Evolutionary conservation across 2,329 filamentous ascomycete genomes (phyloP).

Genomic region (Stachybotrys chartarum): DNA sequence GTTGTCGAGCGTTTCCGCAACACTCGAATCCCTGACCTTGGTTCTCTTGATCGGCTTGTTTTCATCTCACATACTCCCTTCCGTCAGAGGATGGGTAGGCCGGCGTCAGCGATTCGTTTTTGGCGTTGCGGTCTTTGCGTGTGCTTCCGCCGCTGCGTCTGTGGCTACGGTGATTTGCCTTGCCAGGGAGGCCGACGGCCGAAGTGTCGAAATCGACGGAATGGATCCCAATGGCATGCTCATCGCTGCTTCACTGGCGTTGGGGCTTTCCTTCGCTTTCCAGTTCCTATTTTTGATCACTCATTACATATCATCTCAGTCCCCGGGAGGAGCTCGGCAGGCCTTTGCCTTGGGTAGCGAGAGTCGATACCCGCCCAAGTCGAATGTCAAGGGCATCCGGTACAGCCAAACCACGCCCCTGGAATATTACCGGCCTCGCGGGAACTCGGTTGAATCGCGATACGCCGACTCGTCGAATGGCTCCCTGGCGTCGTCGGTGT

Average conservation of each 20-base stretch:
- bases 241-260: conserved; percentile 34
- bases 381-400: conserved; percentile 43
- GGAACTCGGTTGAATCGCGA: conserved; percentile 26
- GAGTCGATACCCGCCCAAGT: conserved; percentile 11
- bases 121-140: conserved; percentile 27
- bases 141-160: conserved; percentile 37
- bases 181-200: conserved; percentile 13
- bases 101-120: conserved; percentile 16
- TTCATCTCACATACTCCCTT: conserved; percentile 22
- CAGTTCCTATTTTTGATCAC: conserved; percentile 43
- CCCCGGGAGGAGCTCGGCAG: conserved; percentile 2
- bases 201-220: conserved; percentile 6
- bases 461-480: conserved; percentile 24
- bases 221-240: conserved; percentile 25
- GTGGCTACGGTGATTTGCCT: conserved; percentile 34
- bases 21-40: conserved; percentile 19
- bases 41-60: conserved; percentile 18
- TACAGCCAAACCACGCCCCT: conserved; percentile 39
- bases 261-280: conserved; percentile 36
- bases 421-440: conserved; percentile 22
- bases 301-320: conserved; percentile 32
- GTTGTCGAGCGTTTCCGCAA: conserved; percentile 17
- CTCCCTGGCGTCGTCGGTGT: conserved; percentile 31
- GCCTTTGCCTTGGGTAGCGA: conserved; percentile 1
- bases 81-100: conserved; percentile 14